Conservation (phyloP, 1,284 basidiomycete genomes). For the Austroboletus niveus region DNA sequence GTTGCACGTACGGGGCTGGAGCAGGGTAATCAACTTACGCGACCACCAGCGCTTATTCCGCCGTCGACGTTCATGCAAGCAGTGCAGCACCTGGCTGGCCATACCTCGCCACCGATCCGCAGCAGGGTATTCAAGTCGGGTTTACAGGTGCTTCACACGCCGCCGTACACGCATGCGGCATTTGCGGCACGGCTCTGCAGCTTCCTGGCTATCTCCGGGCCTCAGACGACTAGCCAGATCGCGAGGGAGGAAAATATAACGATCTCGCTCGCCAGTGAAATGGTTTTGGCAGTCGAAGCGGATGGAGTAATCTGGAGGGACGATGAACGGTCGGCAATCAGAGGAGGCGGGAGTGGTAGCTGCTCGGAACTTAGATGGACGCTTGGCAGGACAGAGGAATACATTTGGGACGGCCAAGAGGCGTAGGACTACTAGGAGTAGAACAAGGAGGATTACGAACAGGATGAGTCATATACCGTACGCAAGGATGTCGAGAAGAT, state of each 20-base stretch:
- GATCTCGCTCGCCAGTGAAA: slow-evolving; percentile 69
- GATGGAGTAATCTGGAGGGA: slow-evolving; percentile 73
- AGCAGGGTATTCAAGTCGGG: slow-evolving; percentile 69
- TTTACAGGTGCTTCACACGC: slow-evolving; percentile 82
- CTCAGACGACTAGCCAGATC: slow-evolving; percentile 61
- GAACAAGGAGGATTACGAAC: slow-evolving; percentile 7
- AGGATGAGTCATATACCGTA: slow-evolving; percentile 9
- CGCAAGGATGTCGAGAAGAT: slow-evolving; percentile 15
- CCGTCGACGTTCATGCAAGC: slow-evolving; percentile 81
- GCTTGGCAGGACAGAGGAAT: slow-evolving; percentile 62
- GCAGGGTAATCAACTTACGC: neutral
- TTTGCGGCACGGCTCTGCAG: slow-evolving; percentile 66
- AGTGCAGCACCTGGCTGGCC: slow-evolving; percentile 62
- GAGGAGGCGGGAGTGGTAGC: slow-evolving; percentile 34
- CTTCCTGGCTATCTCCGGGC: slow-evolving; percentile 47
- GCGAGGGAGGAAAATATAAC: slow-evolving; percentile 68
- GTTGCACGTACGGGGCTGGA: slow-evolving; percentile 26
- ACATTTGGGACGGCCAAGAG: slow-evolving; percentile 65
- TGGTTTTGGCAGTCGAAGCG: slow-evolving; percentile 70
- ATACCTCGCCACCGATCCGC: slow-evolving; percentile 70
- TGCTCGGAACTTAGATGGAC: slow-evolving; percentile 33
- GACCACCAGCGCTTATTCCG: slow-evolving; percentile 72
- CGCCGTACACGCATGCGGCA: slow-evolving; percentile 62
- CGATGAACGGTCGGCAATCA: slow-evolving; percentile 50
- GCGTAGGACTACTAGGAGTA: neutral